A percentile compares a stretch with the other conserved stretches of the same genome.
These are phyloP conservation scores for Xylaria longipes DNA, from an alignment of 495 filamentous ascomycete genomes.

Conservation along the genomic window DNA sequence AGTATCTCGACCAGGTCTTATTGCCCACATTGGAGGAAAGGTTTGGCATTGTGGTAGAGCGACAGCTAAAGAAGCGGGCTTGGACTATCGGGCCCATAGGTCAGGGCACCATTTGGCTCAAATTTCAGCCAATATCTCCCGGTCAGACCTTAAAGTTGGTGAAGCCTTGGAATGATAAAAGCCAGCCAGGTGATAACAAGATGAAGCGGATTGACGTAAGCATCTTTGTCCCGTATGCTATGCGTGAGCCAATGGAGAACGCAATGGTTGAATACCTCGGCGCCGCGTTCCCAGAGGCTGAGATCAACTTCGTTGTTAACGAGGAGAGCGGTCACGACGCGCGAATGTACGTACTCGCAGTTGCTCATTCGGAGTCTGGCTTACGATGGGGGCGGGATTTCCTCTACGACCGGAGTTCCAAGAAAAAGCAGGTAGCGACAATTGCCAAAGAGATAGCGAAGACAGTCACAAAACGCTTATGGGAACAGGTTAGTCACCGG, in stretches of 20 bases:
- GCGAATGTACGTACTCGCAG: constrained; percentile 73
- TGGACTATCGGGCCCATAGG: constrained; percentile 67
- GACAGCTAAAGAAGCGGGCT: constrained; percentile 65
- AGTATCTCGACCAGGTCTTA: constrained; percentile 79
- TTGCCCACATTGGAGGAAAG: constrained; percentile 69
- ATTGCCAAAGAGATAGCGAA: constrained; percentile 49
- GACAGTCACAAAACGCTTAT: constrained; percentile 63
- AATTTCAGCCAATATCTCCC: constrained; percentile 58
- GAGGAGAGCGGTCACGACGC: constrained; percentile 67
- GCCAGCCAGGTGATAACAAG: constrained; percentile 32
- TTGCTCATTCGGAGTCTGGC: constrained; percentile 68
- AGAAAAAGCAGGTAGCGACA: constrained; percentile 50
- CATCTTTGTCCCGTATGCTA: constrained; percentile 55
- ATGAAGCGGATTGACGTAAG: constrained; percentile 67
- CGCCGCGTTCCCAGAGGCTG: constrained; percentile 51
- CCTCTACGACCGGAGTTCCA: constrained; percentile 54
- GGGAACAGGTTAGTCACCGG: constrained; percentile 49
- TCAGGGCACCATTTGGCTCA: constrained; percentile 66
- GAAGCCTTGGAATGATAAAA: constrained; percentile 40
- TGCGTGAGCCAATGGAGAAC: constrained; percentile 50
- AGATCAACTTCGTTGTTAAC: constrained; percentile 53
- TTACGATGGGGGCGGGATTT: constrained; percentile 72
- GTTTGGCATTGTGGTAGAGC: constrained; percentile 63
- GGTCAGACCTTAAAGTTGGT: constrained; percentile 55
- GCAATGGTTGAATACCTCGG: constrained; percentile 45